A percentile compares a stretch with the other conserved stretches of the same genome.
phyloP scores from a whole-genome alignment of 2,329 filamentous ascomycete genomes.

The Chaetomiaceae sp. region DNA sequence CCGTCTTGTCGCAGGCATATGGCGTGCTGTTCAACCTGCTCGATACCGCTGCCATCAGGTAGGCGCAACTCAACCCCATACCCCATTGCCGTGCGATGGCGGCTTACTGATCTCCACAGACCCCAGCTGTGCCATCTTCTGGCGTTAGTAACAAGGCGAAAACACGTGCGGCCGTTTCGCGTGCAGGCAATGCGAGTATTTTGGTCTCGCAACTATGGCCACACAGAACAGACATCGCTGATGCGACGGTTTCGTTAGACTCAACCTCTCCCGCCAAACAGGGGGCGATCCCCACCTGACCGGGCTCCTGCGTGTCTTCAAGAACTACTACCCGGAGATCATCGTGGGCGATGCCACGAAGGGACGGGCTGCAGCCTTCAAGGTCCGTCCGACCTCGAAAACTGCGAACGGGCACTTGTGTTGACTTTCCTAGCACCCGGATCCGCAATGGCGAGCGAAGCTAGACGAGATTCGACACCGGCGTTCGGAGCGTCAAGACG shows the following conservation, averaged over 20 bases:
- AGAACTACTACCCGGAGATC: slow-evolving; percentile 86
- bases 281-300: slow-evolving; percentile 69
- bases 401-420: neutral
- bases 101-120: slow-evolving; percentile 31
- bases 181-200: slow-evolving; percentile 64
- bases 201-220: neutral
- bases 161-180: slow-evolving; percentile 76
- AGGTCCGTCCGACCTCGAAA: slow-evolving; percentile 34
- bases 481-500: slow-evolving; percentile 41
- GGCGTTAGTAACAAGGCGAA: slow-evolving; percentile 70
- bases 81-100: neutral
- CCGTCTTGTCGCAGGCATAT: slow-evolving; percentile 63
- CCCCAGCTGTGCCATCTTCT: slow-evolving; percentile 68
- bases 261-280: slow-evolving; percentile 52
- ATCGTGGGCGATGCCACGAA: slow-evolving; percentile 64
- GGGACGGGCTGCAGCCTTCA: slow-evolving; percentile 57
- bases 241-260: no score
- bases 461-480: slow-evolving; percentile 61
- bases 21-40: slow-evolving; percentile 73
- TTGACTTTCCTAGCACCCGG: slow-evolving; percentile 53
- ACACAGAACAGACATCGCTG: no score
- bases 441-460: slow-evolving; percentile 65
- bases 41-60: slow-evolving; percentile 72
- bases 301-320: slow-evolving; percentile 73
- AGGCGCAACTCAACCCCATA: slow-evolving; percentile 15